Conservation (phyloP, 257 asterid genomes). For the Fraxinus cuspidata region DNA sequence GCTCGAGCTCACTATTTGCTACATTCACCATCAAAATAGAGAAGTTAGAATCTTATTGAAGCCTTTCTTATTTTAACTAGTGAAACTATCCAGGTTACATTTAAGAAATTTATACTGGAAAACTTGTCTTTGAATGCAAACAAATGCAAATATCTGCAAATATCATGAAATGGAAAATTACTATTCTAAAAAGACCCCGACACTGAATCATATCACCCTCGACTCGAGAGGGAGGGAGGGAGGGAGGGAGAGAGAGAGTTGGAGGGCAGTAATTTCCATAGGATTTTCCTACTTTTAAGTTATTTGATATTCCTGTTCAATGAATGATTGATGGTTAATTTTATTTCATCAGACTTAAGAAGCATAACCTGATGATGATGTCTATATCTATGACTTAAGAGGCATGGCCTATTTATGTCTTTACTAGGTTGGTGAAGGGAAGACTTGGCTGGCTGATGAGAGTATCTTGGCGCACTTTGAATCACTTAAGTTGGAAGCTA, state of each 20-base stretch:
- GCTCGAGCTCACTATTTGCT: conserved; percentile 12
- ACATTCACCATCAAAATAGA: not conserved
- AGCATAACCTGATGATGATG: conserved; percentile 21
- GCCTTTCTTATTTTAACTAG: conserved; percentile 11
- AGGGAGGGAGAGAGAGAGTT: not conserved
- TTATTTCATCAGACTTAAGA: conserved; percentile 1
- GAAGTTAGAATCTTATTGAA: conserved; percentile 13
- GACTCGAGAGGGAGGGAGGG: not conserved
- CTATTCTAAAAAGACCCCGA: not conserved
- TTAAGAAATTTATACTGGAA: conserved; percentile 2
- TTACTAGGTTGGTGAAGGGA: conserved; percentile 60
- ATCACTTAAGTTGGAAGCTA: conserved; percentile 75
- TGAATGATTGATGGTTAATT: conserved; percentile 12
- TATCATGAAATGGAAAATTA: not conserved
- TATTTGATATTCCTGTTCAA: not conserved
- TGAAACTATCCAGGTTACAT: conserved; percentile 21
- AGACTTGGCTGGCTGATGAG: conserved; percentile 93
- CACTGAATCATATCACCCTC: not conserved
- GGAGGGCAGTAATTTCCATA: not conserved
- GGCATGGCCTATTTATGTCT: conserved; percentile 12
- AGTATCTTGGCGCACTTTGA: conserved; percentile 69
- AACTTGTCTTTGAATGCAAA: not conserved
- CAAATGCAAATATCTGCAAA: not conserved
- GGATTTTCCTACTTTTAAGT: conserved; percentile 6
- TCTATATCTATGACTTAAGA: conserved; percentile 14